Conservation (phyloP, 306 rosid genomes). For the Acacia acuminata region DNA sequence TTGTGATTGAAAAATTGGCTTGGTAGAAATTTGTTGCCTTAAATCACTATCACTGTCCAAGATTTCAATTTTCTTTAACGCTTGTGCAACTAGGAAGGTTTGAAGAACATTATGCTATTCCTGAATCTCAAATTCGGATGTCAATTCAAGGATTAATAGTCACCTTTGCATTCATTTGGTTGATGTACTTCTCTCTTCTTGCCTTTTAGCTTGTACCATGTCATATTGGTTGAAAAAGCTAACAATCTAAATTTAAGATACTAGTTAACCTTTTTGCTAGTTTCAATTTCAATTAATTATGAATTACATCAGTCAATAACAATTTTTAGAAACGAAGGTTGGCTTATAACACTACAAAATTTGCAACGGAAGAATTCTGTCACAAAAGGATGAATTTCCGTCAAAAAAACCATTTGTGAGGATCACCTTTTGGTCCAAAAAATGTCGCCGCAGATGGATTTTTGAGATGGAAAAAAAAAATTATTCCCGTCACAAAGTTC, state of each 20-base stretch:
- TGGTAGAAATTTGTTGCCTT: constrained; percentile 7
- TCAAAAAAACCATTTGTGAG: no score
- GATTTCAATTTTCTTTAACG: not conserved
- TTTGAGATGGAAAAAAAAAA: no score
- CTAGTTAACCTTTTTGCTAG: not conserved
- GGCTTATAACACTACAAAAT: no score
- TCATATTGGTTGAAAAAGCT: not conserved
- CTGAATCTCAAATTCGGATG: not conserved
- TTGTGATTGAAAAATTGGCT: not conserved
- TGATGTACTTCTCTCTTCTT: not conserved
- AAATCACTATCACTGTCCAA: not conserved
- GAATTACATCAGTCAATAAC: not conserved
- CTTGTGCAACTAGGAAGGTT: no score
- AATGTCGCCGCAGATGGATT: no score
- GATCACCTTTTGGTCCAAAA: no score
- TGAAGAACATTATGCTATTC: not conserved
- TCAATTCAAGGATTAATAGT: not conserved
- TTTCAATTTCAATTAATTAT: not conserved
- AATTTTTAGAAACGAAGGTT: not conserved
- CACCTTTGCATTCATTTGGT: not conserved
- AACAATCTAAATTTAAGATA: not conserved
- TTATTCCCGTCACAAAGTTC: no score
- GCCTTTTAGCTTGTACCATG: not conserved
- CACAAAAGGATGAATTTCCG: no score
- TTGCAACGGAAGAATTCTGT: no score